Evolutionary conservation across 176 grass and related monocot genomes (phyloP).

Genomic region (Elaeis guineensis): DNA sequence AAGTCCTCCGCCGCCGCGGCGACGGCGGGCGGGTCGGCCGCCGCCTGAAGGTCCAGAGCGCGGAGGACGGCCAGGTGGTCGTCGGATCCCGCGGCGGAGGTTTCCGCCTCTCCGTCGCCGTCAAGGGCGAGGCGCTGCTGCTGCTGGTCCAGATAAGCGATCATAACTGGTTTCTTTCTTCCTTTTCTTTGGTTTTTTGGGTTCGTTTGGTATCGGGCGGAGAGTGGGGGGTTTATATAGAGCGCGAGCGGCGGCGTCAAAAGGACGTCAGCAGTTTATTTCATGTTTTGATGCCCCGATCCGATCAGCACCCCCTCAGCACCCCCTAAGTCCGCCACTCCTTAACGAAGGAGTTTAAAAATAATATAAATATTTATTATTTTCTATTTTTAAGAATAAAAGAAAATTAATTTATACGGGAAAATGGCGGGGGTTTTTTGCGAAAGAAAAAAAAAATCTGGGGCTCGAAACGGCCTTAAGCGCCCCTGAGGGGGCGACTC

Average conservation of each 20-base stretch:
- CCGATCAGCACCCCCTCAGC: background rate
- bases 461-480: too few species aligned
- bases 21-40: background rate
- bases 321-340: slow-evolving; percentile 10
- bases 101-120: background rate
- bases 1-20: slow-evolving; percentile 55
- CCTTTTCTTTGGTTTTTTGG: too few species aligned
- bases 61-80: background rate
- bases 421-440: too few species aligned
- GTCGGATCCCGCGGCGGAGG: background rate
- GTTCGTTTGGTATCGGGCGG: too few species aligned
- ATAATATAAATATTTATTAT: too few species aligned
- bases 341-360: background rate
- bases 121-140: slow-evolving; percentile 24
- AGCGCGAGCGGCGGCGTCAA: too few species aligned
- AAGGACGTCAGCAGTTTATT: too few species aligned
- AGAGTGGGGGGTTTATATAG: too few species aligned
- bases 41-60: background rate
- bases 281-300: background rate
- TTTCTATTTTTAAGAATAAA: too few species aligned
- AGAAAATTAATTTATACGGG: too few species aligned
- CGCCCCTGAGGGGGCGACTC: too few species aligned
- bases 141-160: slow-evolving; percentile 53
- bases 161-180: slow-evolving; percentile 14
- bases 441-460: too few species aligned